phyloP scores from a whole-genome alignment of 768 basidiomycete genomes.

The Russula griseocarnosa region DNA sequence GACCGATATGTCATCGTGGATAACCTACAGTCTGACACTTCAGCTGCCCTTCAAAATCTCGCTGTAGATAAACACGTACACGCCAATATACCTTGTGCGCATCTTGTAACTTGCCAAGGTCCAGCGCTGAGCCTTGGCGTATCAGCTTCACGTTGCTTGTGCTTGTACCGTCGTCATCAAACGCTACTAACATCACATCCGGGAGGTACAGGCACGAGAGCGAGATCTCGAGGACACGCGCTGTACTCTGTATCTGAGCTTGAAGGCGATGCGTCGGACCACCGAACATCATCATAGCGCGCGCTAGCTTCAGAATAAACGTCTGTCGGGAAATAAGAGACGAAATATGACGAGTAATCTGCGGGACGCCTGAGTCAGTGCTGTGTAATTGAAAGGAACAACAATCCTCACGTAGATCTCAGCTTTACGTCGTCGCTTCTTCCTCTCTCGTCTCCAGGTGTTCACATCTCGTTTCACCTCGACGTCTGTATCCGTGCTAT shows the following conservation, averaged over 20 bases:
- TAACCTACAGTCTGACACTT: conserved; percentile 48
- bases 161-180: conserved; percentile 74
- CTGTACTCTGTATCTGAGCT: conserved; percentile 75
- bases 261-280: conserved; percentile 79
- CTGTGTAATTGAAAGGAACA: conserved; percentile 1
- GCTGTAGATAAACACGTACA: conserved; percentile 36
- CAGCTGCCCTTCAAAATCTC: neutral
- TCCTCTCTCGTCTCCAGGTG: conserved; percentile 40
- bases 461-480: conserved; percentile 30
- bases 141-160: conserved; percentile 81
- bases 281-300: conserved; percentile 89
- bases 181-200: conserved; percentile 73
- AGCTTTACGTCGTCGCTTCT: conserved; percentile 49
- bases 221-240: conserved; percentile 70
- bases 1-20: conserved; percentile 77
- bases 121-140: conserved; percentile 63
- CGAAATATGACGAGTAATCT: conserved; percentile 83
- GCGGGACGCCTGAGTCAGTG: neutral
- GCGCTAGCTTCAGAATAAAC: conserved; percentile 78
- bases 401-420: conserved; percentile 64
- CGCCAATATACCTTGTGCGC: conserved; percentile 73
- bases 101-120: conserved; percentile 71
- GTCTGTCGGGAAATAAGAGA: conserved; percentile 77
- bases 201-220: conserved; percentile 73
- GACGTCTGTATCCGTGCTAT: conserved; percentile 25